These are phyloP conservation scores for Diaporthe batatas DNA, from an alignment of 2,329 filamentous ascomycete genomes.

Conservation along the genomic window DNA sequence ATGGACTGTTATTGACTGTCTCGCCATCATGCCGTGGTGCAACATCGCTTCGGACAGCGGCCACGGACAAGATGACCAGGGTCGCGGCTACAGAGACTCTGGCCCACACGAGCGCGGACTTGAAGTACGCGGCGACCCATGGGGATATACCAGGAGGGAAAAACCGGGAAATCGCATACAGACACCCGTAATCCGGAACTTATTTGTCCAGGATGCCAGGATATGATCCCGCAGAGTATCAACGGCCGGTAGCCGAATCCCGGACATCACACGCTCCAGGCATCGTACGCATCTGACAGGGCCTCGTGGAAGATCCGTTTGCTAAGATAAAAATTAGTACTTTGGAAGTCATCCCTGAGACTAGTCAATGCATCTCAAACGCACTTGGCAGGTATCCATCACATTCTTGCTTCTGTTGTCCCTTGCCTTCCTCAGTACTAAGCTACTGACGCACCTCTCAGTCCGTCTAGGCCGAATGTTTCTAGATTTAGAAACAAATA, in stretches of 20 bases:
- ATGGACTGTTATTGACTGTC: conserved; percentile 2
- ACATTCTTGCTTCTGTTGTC: conserved; percentile 13
- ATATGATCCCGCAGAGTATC: background rate
- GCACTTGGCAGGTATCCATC: conserved; percentile 2
- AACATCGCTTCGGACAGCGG: background rate
- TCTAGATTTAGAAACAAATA: background rate
- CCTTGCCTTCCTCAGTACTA: conserved; percentile 13
- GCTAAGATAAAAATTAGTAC: background rate
- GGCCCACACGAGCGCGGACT: background rate
- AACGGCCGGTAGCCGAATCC: background rate
- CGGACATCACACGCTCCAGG: background rate
- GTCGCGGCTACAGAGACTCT: background rate
- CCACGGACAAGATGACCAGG: background rate
- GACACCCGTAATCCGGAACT: background rate
- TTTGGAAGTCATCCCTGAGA: background rate
- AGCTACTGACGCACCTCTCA: conserved; percentile 1
- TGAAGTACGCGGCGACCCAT: background rate
- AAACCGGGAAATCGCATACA: background rate
- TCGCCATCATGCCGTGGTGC: conserved; percentile 13
- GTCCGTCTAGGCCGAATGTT: background rate
- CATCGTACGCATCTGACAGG: background rate
- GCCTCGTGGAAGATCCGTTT: background rate
- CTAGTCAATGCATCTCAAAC: conserved; percentile 1
- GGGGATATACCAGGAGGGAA: background rate
- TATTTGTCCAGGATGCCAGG: background rate